phyloP scores from a whole-genome alignment of 116 monocot species.

The Trichopus zeylanicus region DNA sequence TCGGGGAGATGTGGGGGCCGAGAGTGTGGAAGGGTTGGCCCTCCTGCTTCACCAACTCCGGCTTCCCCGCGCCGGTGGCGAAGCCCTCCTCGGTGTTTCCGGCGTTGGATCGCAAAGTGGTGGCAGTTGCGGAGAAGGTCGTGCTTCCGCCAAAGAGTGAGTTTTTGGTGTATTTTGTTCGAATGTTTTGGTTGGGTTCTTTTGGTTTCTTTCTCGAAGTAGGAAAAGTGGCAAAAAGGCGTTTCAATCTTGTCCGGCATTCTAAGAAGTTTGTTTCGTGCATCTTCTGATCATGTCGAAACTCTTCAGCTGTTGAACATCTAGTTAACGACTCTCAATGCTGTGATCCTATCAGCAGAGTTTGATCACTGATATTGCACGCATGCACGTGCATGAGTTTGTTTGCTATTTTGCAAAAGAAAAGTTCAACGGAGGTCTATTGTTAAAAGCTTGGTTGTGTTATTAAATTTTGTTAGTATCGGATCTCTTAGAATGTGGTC shows the following conservation, averaged over 20 bases:
- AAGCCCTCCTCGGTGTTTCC: not conserved
- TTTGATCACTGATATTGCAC: too few relatives aligned
- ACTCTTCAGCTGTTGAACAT: too few relatives aligned
- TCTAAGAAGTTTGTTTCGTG: too few relatives aligned
- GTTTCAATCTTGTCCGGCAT: too few relatives aligned
- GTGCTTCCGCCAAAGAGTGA: conserved; percentile 72
- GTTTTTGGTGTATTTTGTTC: conserved; percentile 1
- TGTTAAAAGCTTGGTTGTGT: not conserved
- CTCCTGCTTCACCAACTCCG: conserved; percentile 41
- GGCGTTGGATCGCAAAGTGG: not conserved
- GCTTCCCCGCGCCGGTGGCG: not conserved
- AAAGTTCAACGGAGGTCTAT: too few relatives aligned
- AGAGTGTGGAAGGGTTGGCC: conserved; percentile 70
- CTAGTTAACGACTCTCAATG: too few relatives aligned
- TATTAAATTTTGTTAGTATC: not conserved
- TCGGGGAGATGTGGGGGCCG: conserved; percentile 73
- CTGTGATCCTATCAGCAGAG: too few relatives aligned
- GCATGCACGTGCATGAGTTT: too few relatives aligned
- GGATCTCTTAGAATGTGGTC: not conserved
- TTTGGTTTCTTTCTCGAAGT: not conserved
- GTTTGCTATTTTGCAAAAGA: too few relatives aligned
- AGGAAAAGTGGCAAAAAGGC: too few relatives aligned
- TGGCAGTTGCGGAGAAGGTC: conserved; percentile 20
- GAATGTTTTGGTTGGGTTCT: not conserved
- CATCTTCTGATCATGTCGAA: too few relatives aligned